Evolutionary conservation across 2,329 filamentous ascomycete species (phyloP), one percentile per base, ranked within the genome.

Genomic region (Diplodia corticola): DNA sequence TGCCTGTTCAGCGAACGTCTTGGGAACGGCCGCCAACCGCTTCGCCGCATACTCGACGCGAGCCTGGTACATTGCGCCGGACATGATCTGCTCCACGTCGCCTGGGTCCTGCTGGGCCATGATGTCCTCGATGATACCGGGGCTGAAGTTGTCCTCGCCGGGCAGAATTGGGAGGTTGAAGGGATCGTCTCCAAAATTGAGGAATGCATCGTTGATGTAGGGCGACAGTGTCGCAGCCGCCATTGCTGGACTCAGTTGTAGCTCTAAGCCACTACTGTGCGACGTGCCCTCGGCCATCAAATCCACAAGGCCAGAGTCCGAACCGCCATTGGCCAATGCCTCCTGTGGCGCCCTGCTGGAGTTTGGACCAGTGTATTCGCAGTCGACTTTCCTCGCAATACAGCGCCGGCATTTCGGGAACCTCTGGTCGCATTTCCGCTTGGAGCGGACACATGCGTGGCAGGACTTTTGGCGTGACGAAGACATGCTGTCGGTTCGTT

Each of bases 401-500:
- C 69, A 70, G 17, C 69, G 69, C 40, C 64, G 66, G 33, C 69
- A 70, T n/a, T 40, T 65, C 10, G 69, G 69, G 20, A 44, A 40
- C 17, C 22, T 61, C 60, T 67, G 65, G 53, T 70, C 69, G 64
- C 69, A 70, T 26, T 65, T 69, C 33, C 69, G 64, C 61, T 70
- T 70, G 2, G 67, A 65, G 37, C 66, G 68, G 7, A 70, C 64
- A 28, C 69, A 70, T 15, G 65, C 65, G 10, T 67, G n/a, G 37
- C 69, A 70, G 22, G 69, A 69, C 37, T 69, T 69, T n/a, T 67
- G 68, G 28, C 69, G 69, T 46, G 67, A 65, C 5, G 28, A 49
- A 4, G 28, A 35, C 57, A 61, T 61, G 17, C 5, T 35, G 6
- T 46, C 20, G 17, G 24, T 10, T n/a, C n/a, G 26, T 17, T 10